phyloP scores from a whole-genome alignment of 2,329 filamentous ascomycete genomes.

The Nigrospora sphaerica region DNA sequence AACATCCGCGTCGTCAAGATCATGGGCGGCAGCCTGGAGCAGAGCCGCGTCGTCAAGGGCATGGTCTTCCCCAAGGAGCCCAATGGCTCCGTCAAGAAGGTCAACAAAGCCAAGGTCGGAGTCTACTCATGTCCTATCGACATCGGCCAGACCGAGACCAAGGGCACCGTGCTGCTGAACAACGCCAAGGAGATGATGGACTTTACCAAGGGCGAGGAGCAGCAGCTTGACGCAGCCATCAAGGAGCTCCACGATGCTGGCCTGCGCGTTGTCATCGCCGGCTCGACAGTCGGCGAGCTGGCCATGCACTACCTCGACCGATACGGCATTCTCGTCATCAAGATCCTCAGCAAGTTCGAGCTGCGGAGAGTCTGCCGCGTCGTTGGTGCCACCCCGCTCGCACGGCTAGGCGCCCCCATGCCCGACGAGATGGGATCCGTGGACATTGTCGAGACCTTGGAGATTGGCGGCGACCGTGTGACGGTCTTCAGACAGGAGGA shows the following conservation, averaged over 20 bases:
- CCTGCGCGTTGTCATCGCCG: constrained; percentile 83
- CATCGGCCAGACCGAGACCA: constrained; percentile 93
- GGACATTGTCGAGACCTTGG: constrained; percentile 91
- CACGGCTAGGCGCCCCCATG: constrained; percentile 93
- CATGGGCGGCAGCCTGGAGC: constrained; percentile 92
- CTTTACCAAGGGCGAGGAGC: constrained; percentile 95
- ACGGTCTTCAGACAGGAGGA: constrained; percentile 98
- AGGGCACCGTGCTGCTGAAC: constrained; percentile 93
- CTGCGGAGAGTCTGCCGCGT: constrained; percentile 91
- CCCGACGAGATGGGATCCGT: constrained; percentile 98
- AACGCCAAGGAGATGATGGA: constrained; percentile 98
- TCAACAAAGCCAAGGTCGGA: constrained; percentile 85
- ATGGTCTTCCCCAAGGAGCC: constrained; percentile 98
- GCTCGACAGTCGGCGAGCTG: constrained; percentile 89
- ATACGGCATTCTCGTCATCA: constrained; percentile 91
- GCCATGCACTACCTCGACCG: constrained; percentile 97
- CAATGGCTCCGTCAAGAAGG: constrained; percentile 88
- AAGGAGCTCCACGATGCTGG: constrained; percentile 96
- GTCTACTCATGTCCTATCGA: constrained; percentile 97
- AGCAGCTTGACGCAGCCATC: constrained; percentile 80
- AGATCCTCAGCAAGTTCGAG: constrained; percentile 97
- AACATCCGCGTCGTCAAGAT: constrained; percentile 99
- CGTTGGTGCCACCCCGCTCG: constrained; percentile 92
- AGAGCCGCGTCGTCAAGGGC: constrained; percentile 90
- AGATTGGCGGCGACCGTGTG: constrained; percentile 96